phyloP scores from a whole-genome alignment of 306 rosid genomes.

The Vigna unguiculata region DNA sequence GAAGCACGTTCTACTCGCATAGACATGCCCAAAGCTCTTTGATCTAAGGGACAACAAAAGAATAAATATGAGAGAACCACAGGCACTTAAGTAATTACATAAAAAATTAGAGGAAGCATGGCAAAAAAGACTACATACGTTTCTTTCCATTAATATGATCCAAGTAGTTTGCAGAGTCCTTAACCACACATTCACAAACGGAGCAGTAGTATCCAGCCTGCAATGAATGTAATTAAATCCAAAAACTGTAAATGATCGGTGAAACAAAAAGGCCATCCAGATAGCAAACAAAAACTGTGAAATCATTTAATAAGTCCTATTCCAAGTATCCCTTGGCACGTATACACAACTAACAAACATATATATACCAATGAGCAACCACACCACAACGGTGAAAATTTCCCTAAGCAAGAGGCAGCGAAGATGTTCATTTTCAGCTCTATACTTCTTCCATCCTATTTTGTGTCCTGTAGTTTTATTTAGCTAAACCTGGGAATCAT shows the following conservation, averaged over 20 bases:
- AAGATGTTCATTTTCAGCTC: neutral
- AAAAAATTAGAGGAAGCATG: slow-evolving; percentile 17
- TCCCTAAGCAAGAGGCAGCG: neutral
- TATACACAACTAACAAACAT: neutral
- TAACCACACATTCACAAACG: slow-evolving; percentile 98
- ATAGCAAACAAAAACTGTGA: slow-evolving; percentile 10
- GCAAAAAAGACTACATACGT: slow-evolving; percentile 67
- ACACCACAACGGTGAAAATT: slow-evolving; percentile 11
- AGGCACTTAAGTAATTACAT: slow-evolving; percentile 14
- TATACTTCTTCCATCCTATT: slow-evolving; percentile 12
- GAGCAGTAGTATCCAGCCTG: slow-evolving; percentile 98
- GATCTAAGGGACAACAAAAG: slow-evolving; percentile 60
- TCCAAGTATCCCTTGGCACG: neutral
- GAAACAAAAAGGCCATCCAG: slow-evolving; percentile 25
- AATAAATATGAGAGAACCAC: slow-evolving; percentile 35
- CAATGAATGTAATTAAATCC: slow-evolving; percentile 36
- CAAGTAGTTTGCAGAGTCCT: slow-evolving; percentile 97
- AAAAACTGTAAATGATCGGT: slow-evolving; percentile 26
- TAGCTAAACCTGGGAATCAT: neutral
- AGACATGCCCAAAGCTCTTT: slow-evolving; percentile 99
- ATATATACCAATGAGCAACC: neutral
- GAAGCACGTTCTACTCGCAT: slow-evolving; percentile 97
- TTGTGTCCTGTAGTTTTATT: slow-evolving; percentile 1
- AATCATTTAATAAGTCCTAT: neutral
- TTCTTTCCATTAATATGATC: slow-evolving; percentile 99